A percentile compares a stretch with the other conserved stretches of the same genome.
These are phyloP conservation scores for Cystobasidium ongulense DNA, from an alignment of 768 basidiomycete species.

Conservation along the genomic window DNA sequence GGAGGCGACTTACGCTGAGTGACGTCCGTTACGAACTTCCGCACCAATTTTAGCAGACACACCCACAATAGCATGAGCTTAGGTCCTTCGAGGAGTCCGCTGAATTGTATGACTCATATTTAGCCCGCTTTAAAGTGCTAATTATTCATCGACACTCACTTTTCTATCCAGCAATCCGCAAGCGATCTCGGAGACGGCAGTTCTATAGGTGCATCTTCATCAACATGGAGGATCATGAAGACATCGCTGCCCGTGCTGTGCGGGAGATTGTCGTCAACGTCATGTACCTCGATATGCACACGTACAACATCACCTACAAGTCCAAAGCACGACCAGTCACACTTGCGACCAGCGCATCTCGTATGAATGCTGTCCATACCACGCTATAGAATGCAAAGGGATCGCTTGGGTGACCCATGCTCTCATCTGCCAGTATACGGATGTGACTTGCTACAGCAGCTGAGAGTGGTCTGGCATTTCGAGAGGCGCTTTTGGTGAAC, in stretches of 20 bases:
- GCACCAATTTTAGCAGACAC: not conserved
- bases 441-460: constrained; percentile 16
- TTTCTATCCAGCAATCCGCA: not conserved
- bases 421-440: constrained; percentile 17
- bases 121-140: too few relatives aligned
- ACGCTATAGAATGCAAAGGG: constrained; percentile 20
- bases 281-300: not conserved
- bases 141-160: too few relatives aligned
- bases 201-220: not conserved
- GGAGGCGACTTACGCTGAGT: constrained; percentile 27
- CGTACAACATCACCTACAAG: not conserved
- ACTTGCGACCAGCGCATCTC: constrained; percentile 1
- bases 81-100: not conserved
- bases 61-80: constrained; percentile 22
- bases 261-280: not conserved
- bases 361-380: constrained; percentile 7
- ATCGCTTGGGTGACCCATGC: not conserved
- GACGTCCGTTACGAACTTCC: constrained; percentile 7
- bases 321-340: constrained; percentile 19
- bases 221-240: not conserved
- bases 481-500: not conserved
- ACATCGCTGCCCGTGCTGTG: constrained; percentile 16
- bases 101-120: not conserved
- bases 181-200: not conserved
- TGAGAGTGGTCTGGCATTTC: not conserved